Evolutionary conservation across 1,139 yeast genomes (phyloP), one percentile per base, ranked within the genome.

Genomic region (Diutina pseudorugosa): DNA sequence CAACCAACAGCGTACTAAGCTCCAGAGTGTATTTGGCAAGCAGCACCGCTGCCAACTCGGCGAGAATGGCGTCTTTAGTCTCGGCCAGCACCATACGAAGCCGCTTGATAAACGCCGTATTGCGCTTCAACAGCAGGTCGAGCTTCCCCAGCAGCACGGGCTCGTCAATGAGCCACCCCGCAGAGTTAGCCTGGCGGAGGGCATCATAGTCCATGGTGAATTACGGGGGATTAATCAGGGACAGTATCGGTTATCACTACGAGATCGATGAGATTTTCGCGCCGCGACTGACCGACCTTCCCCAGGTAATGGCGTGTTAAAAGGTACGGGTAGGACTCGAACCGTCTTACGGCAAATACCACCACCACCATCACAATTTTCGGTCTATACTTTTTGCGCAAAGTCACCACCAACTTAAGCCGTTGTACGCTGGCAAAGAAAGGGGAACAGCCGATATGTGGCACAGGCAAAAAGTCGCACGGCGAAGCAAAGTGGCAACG

Each of bases 91-190:
- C 21, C 3, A 77, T 72, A 56, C 83, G 76, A 52, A 89, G 66
- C 60, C 85, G 85, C 62, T 84, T 85, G 54, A 89, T 83, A 59
- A 89, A 87, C 0, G 90, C 85, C 4, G 90, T 83, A 63, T 91
- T 89, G 63, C 85, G 87, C 71, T 90, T 91, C 56, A 91, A 70
- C 52, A 93, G 83, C 0, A 95, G 73, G 62, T 91, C 97, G 16
- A 84, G 69, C 50, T 76, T 73, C 16, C 63, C 57, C 1, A 72
- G 21, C 27, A 33, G n/a, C 11, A 12, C 18, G 23, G 50, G 49
- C 19, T 45, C 49, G 27, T 45, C 49, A 8, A 45, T 27, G 21
- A 45, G 40, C 49, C 49, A 45, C 18, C 36, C 49, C 18, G 19
- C 14, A 8, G 12, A 11, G 21, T 45, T 45, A 14, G 30, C 33